These are phyloP conservation scores for Oleoguttula mirabilis DNA, from an alignment of 495 filamentous ascomycete species.

Conservation along the genomic window DNA sequence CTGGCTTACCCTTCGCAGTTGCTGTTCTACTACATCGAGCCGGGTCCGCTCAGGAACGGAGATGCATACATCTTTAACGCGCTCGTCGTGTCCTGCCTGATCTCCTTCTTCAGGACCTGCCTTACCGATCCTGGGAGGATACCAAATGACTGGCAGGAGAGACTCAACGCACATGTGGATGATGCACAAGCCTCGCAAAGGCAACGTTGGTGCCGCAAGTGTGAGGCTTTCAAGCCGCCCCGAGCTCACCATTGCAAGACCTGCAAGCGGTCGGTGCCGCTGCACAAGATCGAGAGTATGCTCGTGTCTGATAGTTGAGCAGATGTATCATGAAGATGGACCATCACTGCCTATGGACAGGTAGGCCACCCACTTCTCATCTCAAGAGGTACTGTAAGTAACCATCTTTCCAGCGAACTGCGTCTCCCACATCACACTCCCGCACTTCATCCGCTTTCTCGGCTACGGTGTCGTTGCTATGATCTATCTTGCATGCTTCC, in stretches of 20 bases:
- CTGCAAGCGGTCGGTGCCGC: slow-evolving; percentile 50
- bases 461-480: slow-evolving; percentile 63
- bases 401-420: slow-evolving; percentile 46
- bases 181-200: slow-evolving; percentile 15
- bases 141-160: slow-evolving; percentile 24
- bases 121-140: slow-evolving; percentile 61
- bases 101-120: slow-evolving; percentile 66
- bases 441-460: slow-evolving; percentile 82
- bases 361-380: slow-evolving; percentile 16
- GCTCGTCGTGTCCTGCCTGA: slow-evolving; percentile 60
- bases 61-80: slow-evolving; percentile 62
- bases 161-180: slow-evolving; percentile 5
- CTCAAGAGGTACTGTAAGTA: slow-evolving; percentile 13
- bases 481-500: slow-evolving; percentile 45
- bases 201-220: slow-evolving; percentile 76
- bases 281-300: neutral
- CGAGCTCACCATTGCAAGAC: slow-evolving; percentile 85
- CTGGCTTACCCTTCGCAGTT: slow-evolving; percentile 75
- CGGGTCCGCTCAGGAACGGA: slow-evolving; percentile 47
- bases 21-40: slow-evolving; percentile 64
- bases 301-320: slow-evolving; percentile 6
- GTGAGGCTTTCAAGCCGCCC: slow-evolving; percentile 68
- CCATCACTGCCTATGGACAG: slow-evolving; percentile 96
- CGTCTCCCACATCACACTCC: slow-evolving; percentile 80
- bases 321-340: slow-evolving; percentile 96